A percentile compares a stretch with the other conserved stretches of the same genome.
Conservation (phyloP, 306 rosid species). For the Lathyrus sativus region DNA sequence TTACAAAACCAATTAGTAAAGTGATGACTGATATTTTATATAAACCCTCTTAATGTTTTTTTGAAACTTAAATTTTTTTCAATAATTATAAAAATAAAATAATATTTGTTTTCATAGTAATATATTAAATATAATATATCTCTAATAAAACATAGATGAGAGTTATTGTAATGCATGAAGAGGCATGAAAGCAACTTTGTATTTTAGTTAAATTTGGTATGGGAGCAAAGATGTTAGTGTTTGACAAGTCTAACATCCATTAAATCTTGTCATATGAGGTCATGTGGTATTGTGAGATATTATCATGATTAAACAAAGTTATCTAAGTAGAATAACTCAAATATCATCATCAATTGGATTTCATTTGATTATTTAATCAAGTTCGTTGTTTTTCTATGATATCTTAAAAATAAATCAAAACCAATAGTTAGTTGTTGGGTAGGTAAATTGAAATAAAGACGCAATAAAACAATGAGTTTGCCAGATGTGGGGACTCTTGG, state of each 20-base stretch:
- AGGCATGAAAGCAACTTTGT: conserved; percentile 2
- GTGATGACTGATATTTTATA: accelerated
- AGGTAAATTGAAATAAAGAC: conserved; percentile 23
- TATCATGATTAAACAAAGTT: neutral
- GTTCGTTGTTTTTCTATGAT: neutral
- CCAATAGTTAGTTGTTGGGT: conserved; percentile 9
- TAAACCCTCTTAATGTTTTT: no score
- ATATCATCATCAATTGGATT: neutral
- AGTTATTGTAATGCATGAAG: neutral
- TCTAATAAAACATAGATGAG: no score
- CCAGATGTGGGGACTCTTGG: conserved; percentile 4
- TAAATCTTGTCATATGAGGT: neutral
- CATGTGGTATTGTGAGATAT: conserved; percentile 5
- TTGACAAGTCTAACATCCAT: conserved; percentile 2
- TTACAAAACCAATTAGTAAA: no score
- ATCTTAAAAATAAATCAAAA: conserved; percentile 19
- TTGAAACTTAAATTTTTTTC: no score
- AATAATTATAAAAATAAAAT: neutral
- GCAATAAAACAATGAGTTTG: conserved; percentile 10
- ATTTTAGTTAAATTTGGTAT: neutral
- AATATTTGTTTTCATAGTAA: neutral
- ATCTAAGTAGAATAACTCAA: neutral
- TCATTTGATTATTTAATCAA: neutral
- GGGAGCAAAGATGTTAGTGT: neutral
- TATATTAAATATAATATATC: neutral